phyloP scores from a whole-genome alignment of 106 monocot genomes.

The Amphibolis antarctica region DNA sequence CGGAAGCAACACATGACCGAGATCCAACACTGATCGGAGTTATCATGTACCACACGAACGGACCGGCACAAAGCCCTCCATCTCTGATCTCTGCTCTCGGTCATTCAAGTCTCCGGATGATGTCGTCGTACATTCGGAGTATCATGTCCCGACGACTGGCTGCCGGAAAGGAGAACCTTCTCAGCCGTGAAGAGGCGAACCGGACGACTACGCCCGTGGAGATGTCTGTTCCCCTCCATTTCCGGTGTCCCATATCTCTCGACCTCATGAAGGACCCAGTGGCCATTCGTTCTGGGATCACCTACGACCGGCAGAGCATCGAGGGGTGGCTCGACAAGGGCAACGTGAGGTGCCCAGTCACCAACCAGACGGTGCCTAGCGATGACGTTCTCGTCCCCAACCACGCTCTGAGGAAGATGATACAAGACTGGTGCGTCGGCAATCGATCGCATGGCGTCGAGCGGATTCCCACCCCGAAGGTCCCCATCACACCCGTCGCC shows the following conservation, averaged over 20 bases:
- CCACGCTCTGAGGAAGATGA: conserved; percentile 24
- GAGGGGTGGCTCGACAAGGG: conserved; percentile 68
- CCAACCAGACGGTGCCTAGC: conserved; percentile 3
- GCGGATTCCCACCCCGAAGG: conserved; percentile 30
- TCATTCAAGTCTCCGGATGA: too few relatives aligned
- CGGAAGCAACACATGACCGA: too few relatives aligned
- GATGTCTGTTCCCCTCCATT: conserved; percentile 35
- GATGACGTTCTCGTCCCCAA: conserved; percentile 30
- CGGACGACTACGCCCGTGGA: conserved; percentile 1
- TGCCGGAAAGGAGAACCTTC: too few relatives aligned
- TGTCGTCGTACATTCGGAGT: too few relatives aligned
- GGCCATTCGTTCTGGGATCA: conserved; percentile 60
- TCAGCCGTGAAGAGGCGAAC: too few relatives aligned
- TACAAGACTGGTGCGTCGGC: conserved; percentile 40
- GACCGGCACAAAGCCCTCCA: too few relatives aligned
- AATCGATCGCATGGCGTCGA: conserved; percentile 21
- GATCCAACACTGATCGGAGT: too few relatives aligned
- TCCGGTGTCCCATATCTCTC: conserved; percentile 73
- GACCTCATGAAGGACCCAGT: conserved; percentile 84
- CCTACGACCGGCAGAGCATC: conserved; percentile 74
- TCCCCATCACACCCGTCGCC: conserved; percentile 10
- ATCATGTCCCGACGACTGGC: too few relatives aligned
- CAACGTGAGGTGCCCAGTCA: conserved; percentile 44
- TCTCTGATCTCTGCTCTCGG: too few relatives aligned
- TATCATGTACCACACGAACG: too few relatives aligned